A percentile compares a stretch with the other conserved stretches of the same genome.
phyloP scores from a whole-genome alignment of 306 rosid genomes.

The Quercus alba region DNA sequence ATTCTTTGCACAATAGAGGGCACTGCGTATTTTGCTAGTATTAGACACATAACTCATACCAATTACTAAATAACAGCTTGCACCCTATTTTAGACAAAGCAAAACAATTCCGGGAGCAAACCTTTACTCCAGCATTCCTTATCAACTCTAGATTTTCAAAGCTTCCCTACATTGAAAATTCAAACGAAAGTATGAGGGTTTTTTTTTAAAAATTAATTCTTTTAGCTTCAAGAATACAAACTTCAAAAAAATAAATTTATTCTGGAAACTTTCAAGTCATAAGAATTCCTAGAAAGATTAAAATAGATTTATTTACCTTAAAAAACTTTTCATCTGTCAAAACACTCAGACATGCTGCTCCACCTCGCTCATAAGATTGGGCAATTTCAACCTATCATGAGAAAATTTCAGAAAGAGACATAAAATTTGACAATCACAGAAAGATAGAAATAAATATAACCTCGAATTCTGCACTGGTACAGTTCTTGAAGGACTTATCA shows the following conservation, averaged over 20 bases:
- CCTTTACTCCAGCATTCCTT: slow-evolving; percentile 94
- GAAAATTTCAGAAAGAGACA: background rate
- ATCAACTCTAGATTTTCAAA: slow-evolving; percentile 81
- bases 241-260: slow-evolving; percentile 9
- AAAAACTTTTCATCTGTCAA: slow-evolving; percentile 85
- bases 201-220: background rate
- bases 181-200: slow-evolving; percentile 19
- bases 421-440: slow-evolving; percentile 7
- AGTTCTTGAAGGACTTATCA: background rate
- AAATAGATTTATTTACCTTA: slow-evolving; percentile 54
- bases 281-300: background rate
- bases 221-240: slow-evolving; percentile 12
- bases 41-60: slow-evolving; percentile 32
- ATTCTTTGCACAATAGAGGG: slow-evolving; percentile 93
- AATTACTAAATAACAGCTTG: slow-evolving; percentile 15
- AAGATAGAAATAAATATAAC: slow-evolving; percentile 8
- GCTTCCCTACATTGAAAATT: slow-evolving; percentile 64
- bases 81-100: background rate
- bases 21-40: slow-evolving; percentile 57
- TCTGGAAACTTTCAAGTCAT: background rate
- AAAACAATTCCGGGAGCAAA: slow-evolving; percentile 28
- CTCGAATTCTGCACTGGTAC: background rate
- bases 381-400: slow-evolving; percentile 77
- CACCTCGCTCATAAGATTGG: slow-evolving; percentile 87
- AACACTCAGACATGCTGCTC: slow-evolving; percentile 98